Base-by-base conservation (phyloP, 2,329 filamentous ascomycete species). In the Cladobotryum mycophilum region DNA sequence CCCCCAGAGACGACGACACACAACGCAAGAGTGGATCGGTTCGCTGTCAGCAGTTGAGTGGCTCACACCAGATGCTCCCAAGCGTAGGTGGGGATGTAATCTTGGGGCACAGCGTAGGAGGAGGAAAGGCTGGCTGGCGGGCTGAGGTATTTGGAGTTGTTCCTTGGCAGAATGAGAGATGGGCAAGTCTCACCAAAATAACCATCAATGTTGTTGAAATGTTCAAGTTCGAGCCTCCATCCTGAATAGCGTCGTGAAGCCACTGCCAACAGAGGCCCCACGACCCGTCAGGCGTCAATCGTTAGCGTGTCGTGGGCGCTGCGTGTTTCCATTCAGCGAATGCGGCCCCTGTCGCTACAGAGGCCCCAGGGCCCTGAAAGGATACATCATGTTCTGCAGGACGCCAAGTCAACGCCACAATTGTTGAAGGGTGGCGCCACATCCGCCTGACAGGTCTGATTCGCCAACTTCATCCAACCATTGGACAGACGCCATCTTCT, bases 381-480 rank as follows among this genome's bases (percentile, higher is more conserved):
- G n/a, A n/a, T n/a, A n/a, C n/a, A n/a, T n/a, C n/a, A 38, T 38
- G 36, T 17, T 17, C 13, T 38, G 36, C 14, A 38, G 36, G 36
- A 38, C 17, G 36, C 36, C 14, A 38, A n/a, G 12, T 7, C 36
- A 17, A n/a, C 36, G 36, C 36, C 36, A 38, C 36, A 38, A n/a
- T 38, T 17, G 4, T n/a, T 17, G 6, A 17, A n/a, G 17, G 17
- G 13, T n/a, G 30, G 44, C 49, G 49, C 49, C 49, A 51, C 49
- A 40, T 37, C 49, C 49, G 49, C 49, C 45, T 52, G 49, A 52
- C 49, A 52, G 49, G 17, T 52, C 48, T 41, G 9, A 30, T 30
- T 30, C 25, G 25, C 25, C 25, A 30, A 30, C 25, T 30, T 8
- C 25, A 30, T 30, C 25, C 25, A 30, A 30, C 25, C 4, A 30